Conservation (phyloP, 495 filamentous ascomycete species). For the Tuber calosporum region DNA sequence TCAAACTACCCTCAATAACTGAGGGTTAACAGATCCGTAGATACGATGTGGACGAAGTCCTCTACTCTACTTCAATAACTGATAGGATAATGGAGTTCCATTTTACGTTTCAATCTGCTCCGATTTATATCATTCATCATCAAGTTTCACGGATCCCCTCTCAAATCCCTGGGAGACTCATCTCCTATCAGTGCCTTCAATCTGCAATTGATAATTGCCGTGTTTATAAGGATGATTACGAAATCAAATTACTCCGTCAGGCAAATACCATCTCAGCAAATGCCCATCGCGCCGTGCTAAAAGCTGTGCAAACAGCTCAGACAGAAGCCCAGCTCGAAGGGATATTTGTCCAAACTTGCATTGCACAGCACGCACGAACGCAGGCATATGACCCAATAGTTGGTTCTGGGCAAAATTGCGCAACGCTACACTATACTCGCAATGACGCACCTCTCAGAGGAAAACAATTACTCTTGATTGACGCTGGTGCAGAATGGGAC, state of each 20-base stretch:
- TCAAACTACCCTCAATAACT: neutral
- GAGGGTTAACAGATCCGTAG: conserved; percentile 6
- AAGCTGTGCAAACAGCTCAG: conserved; percentile 51
- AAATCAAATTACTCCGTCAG: conserved; percentile 67
- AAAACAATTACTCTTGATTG: conserved; percentile 66
- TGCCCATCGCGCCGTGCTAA: conserved; percentile 64
- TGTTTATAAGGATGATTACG: conserved; percentile 71
- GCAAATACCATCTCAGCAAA: conserved; percentile 69
- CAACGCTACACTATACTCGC: conserved; percentile 73
- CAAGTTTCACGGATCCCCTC: conserved; percentile 31
- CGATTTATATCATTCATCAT: conserved; percentile 38
- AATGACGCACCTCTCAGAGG: conserved; percentile 65
- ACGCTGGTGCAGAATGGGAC: conserved; percentile 76
- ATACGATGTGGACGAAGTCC: conserved; percentile 51
- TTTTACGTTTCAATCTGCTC: conserved; percentile 19
- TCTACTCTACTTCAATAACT: conserved; percentile 38
- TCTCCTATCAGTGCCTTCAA: conserved; percentile 49
- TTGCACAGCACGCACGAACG: conserved; percentile 60
- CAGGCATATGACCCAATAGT: conserved; percentile 87
- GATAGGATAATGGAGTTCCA: conserved; percentile 28
- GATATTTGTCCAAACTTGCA: conserved; percentile 62
- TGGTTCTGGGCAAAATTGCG: conserved; percentile 67
- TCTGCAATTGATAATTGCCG: conserved; percentile 66
- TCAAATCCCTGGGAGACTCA: conserved; percentile 19
- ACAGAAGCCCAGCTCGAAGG: conserved; percentile 83